These are phyloP conservation scores for Trichoderma semiorbis DNA, from an alignment of 2,329 filamentous ascomycete species.

Conservation along the genomic window DNA sequence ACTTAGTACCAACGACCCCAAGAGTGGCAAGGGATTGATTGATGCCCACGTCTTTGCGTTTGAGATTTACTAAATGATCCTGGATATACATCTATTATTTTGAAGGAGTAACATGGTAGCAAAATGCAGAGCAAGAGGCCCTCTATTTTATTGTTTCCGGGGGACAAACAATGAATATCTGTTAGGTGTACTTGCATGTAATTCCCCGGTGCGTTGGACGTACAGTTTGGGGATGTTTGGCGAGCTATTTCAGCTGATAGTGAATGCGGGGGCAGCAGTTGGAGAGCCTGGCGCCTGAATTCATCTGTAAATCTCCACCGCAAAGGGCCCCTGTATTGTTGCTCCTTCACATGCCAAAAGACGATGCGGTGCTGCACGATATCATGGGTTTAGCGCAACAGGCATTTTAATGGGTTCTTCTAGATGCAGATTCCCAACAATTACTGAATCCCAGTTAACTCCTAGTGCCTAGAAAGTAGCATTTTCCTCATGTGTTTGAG, in stretches of 20 bases:
- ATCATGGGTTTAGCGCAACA: neutral
- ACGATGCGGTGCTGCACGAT: no score
- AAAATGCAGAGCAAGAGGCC: neutral
- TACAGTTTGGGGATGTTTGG: neutral
- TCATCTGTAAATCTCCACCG: neutral
- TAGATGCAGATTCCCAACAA: neutral
- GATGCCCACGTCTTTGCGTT: neutral
- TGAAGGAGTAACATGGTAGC: neutral
- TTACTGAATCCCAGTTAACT: neutral
- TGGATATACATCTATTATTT: neutral
- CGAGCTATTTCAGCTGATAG: neutral
- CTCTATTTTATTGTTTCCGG: neutral
- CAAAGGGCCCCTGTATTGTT: neutral
- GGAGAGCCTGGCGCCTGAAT: neutral
- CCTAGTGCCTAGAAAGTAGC: neutral
- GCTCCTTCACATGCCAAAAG: neutral
- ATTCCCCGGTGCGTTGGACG: neutral
- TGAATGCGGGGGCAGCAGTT: constrained; percentile 3
- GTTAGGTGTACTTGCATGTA: neutral
- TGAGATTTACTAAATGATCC: neutral
- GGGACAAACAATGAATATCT: neutral
- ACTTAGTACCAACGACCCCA: neutral
- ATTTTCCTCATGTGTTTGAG: neutral
- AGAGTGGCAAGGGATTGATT: neutral
- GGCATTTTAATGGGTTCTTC: neutral